These are phyloP conservation scores for Monosporascus sp. DNA, from an alignment of 2,329 filamentous ascomycete genomes.

Conservation along the genomic window DNA sequence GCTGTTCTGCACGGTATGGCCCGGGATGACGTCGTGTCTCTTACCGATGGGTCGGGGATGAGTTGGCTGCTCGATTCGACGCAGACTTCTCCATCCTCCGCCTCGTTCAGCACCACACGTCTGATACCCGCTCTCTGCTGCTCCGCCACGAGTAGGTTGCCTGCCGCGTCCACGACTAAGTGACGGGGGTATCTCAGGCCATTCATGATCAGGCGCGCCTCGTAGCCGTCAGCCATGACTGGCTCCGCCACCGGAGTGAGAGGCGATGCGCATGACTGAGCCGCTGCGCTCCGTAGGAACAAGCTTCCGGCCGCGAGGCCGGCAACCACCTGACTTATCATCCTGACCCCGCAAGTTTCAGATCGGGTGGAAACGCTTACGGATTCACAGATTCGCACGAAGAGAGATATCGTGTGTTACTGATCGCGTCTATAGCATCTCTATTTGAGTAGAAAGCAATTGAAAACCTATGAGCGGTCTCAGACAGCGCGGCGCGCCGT, in stretches of 20 bases:
- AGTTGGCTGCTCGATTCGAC: constrained; percentile 22
- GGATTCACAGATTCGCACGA: too few species aligned
- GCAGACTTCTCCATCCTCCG: constrained; percentile 23
- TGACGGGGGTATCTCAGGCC: constrained; percentile 26
- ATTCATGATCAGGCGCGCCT: constrained; percentile 13
- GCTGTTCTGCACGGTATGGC: too few species aligned
- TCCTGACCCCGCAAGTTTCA: background rate
- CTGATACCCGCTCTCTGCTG: constrained; percentile 25
- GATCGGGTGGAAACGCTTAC: too few species aligned
- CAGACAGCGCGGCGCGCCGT: too few species aligned
- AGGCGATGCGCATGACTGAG: background rate
- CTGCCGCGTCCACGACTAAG: constrained; percentile 29
- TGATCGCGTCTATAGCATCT: too few species aligned
- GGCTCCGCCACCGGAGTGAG: constrained; percentile 2
- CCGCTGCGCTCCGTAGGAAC: background rate
- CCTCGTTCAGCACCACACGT: constrained; percentile 28
- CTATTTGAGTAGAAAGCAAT: too few species aligned
- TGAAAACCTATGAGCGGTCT: too few species aligned
- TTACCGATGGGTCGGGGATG: constrained; percentile 21
- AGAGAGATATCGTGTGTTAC: too few species aligned
- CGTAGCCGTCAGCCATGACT: constrained; percentile 11
- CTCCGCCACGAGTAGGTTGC: constrained; percentile 33
- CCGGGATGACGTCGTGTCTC: background rate
- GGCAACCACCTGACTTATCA: background rate
- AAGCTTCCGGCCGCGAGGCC: background rate